Evolutionary conservation across 2,329 filamentous ascomycete species (phyloP).

Genomic region (Cladosporium colombiae): DNA sequence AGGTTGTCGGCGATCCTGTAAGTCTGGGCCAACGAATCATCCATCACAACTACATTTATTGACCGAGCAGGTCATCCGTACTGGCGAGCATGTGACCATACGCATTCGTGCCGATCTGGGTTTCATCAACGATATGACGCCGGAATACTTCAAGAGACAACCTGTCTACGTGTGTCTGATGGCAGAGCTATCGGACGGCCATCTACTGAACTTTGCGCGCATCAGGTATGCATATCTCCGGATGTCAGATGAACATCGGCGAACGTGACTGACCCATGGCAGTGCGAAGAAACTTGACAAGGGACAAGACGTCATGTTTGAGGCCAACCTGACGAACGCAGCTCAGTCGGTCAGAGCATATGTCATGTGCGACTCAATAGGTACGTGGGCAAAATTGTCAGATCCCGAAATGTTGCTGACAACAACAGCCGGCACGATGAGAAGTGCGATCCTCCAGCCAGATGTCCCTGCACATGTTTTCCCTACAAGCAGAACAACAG

Average conservation of each 20-base stretch:
- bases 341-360: conserved; percentile 66
- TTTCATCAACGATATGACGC: conserved; percentile 66
- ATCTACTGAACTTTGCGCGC: conserved; percentile 67
- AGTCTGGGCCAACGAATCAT: conserved; percentile 32
- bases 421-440: conserved; percentile 56
- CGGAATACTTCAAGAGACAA: conserved; percentile 64
- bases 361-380: conserved; percentile 81
- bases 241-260: conserved; percentile 6
- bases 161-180: conserved; percentile 72
- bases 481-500: conserved; percentile 31
- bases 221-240: conserved; percentile 50
- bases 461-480: conserved; percentile 51
- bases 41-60: not conserved
- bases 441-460: conserved; percentile 54
- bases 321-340: conserved; percentile 54
- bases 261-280: conserved; percentile 43
- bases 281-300: conserved; percentile 64
- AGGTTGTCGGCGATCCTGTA: conserved; percentile 50
- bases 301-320: conserved; percentile 62
- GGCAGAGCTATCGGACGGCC: conserved; percentile 69
- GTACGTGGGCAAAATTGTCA: conserved; percentile 45
- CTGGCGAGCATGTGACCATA: conserved; percentile 54
- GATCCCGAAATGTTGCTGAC: conserved; percentile 10
- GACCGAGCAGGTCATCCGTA: conserved; percentile 29
- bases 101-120: conserved; percentile 67